Conservation (phyloP, 176 grass and related monocot species). For the Pontederia paniculata region DNA sequence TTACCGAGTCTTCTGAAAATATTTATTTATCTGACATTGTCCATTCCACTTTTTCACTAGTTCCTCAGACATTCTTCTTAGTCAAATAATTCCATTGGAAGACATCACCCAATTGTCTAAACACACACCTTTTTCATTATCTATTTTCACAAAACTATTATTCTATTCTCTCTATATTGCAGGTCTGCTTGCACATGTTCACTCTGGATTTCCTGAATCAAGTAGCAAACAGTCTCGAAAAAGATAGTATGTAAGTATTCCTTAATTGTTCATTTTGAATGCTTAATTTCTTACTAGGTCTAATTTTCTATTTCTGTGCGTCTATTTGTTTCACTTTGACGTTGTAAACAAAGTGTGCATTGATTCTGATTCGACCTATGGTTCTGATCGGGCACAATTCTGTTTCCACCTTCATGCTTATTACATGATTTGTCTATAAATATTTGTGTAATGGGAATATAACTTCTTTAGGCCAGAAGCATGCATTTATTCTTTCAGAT, state of each 20-base stretch:
- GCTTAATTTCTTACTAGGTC: constrained; percentile 7
- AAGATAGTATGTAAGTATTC: constrained; percentile 69
- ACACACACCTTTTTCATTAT: not conserved
- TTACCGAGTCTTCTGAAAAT: not conserved
- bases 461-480: too few species aligned
- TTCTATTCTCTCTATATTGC: constrained; percentile 14
- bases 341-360: not conserved
- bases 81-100: too few species aligned
- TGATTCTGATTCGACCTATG: too few species aligned
- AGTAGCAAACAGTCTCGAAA: constrained; percentile 79
- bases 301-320: not conserved
- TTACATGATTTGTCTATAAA: too few species aligned
- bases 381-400: too few species aligned
- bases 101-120: not conserved
- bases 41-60: not conserved
- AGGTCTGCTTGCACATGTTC: constrained; percentile 93
- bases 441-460: too few species aligned
- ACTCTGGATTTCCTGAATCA: constrained; percentile 88
- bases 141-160: not conserved
- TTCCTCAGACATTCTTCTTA: too few species aligned
- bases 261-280: constrained; percentile 9
- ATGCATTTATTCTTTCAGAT: too few species aligned
- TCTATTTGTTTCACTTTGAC: not conserved
- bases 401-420: too few species aligned
- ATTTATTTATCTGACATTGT: not conserved